Conservation (phyloP, 176 grass and related monocot genomes). For the Sorghum bicolor region Sorghum_bicolor_NCBIv3 NC_012870.2:70373501-70374000, state of each 20-base stretch:
- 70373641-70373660: background rate
- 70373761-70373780: slow-evolving; percentile 89
- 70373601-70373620: background rate
- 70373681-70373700: slow-evolving; percentile 90
- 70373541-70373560: background rate
- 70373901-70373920: slow-evolving; percentile 95
- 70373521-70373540: too few species aligned
- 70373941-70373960: slow-evolving; percentile 7
- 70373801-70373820: slow-evolving; percentile 81
- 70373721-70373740: slow-evolving; percentile 94
- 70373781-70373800: slow-evolving; percentile 93
- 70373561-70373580: background rate
- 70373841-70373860: slow-evolving; percentile 86
- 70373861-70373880: slow-evolving; percentile 80
- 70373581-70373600: background rate
- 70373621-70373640: background rate
- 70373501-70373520: background rate
- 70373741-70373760: slow-evolving; percentile 92
- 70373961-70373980: background rate
- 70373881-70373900: slow-evolving; percentile 89
- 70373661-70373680: slow-evolving; percentile 68
- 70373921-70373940: slow-evolving; percentile 81
- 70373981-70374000: background rate
- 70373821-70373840: slow-evolving; percentile 72
- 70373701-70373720: slow-evolving; percentile 84